These are phyloP conservation scores for Globisporangium rhizosaccharum DNA, from an alignment of 352 stramenopile genomes.

Conservation along the genomic window DNA sequence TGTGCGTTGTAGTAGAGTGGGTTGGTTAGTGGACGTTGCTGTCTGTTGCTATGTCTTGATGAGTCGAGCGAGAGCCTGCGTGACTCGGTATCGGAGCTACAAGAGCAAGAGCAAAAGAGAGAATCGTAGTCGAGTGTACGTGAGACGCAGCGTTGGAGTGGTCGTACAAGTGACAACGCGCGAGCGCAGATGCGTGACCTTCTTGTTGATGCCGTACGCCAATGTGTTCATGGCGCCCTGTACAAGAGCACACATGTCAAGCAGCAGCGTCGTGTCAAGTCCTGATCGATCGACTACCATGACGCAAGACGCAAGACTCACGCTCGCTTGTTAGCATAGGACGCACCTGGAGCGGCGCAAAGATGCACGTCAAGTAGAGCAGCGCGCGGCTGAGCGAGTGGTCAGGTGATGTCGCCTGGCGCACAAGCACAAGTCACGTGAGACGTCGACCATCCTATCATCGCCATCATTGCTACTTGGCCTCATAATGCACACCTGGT, in stretches of 20 bases:
- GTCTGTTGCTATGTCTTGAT: not conserved
- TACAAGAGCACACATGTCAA: not conserved
- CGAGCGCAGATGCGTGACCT: conserved; percentile 20
- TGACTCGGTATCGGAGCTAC: conserved; percentile 11
- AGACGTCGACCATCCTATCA: conserved; percentile 1
- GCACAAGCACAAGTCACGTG: not conserved
- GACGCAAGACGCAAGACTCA: too few species aligned
- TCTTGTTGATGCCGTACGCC: conserved; percentile 58
- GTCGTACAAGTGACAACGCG: not conserved
- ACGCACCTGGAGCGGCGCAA: conserved; percentile 60
- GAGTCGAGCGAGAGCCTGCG: conserved; percentile 1
- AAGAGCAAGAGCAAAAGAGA: not conserved
- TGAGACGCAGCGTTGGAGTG: too few species aligned
- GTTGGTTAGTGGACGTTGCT: not conserved
- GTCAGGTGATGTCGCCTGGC: conserved; percentile 26
- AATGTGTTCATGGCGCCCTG: conserved; percentile 59
- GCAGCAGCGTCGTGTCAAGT: not conserved
- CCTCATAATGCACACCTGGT: conserved; percentile 26
- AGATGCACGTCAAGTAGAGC: conserved; percentile 63
- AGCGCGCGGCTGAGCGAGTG: conserved; percentile 44
- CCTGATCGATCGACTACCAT: too few species aligned
- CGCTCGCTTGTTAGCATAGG: not conserved
- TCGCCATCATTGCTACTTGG: not conserved
- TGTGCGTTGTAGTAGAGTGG: not conserved
- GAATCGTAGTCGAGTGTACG: not conserved